Base-by-base conservation (phyloP, 2,329 filamentous ascomycete genomes). In the Drechmeria coniospora region DNA sequence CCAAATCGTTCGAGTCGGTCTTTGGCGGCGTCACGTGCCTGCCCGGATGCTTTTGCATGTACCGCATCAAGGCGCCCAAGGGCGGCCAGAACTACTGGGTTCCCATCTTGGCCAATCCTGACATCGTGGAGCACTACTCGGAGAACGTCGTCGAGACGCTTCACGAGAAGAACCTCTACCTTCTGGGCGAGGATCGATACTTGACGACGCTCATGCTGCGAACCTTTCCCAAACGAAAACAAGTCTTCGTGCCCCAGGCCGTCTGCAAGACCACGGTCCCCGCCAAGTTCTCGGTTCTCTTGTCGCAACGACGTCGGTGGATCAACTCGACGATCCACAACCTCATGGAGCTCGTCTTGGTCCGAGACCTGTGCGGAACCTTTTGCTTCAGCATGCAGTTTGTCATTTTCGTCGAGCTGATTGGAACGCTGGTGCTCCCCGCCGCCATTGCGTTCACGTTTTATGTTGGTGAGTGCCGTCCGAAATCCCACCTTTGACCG, bases 381-480 rank as follows among this genome's bases (percentile, higher is more conserved):
- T 98, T 98, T 62, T 98, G 92, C 64, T 98, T 98, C 65, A 93
- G 83, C 54, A 98, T 98, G 90, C 90, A 98, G 57, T 98, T 98
- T 50, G 78, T 98, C 38, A 79, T 98, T 36, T 92, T 86, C 50
- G 80, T 98, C 46, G 90, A 98, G 57, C 65, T 98, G 30, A 69
- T 95, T 30, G 90, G 90, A 43, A 98, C 92, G 2, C 64, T 98
- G 29, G 90, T 98, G 8, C 66, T 98, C 14, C 90, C 90, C 3
- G 92, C 90, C 25, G 92, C 92, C 40, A 95, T 98, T 50, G 78
- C 81, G 4, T 98, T 98, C 53, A 98, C 90, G 13, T 74, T 95
- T 50, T 98, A 98, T 56, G 77, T 98, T 45, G 74, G 79, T 86
- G 72, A 69, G 79, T 70, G 38, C 8, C 7, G 16, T 25, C 20